Conservation (phyloP, 2,329 filamentous ascomycete species). For the Stachybotrys chartarum region DNA sequence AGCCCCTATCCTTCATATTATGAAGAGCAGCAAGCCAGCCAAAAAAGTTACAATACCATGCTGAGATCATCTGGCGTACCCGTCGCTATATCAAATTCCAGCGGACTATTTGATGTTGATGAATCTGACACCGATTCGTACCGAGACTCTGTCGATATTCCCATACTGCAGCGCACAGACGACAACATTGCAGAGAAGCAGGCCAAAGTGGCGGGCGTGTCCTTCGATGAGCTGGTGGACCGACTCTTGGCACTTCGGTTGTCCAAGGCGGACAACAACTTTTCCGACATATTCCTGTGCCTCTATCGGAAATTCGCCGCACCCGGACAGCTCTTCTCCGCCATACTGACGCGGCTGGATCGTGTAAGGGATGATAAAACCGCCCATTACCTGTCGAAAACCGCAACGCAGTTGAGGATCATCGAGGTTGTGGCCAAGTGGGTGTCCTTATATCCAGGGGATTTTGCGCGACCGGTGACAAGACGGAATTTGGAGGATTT, state of each 20-base stretch:
- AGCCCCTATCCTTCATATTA: not conserved
- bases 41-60: conserved; percentile 41
- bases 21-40: conserved; percentile 2
- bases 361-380: conserved; percentile 58
- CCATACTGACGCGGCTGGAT: conserved; percentile 72
- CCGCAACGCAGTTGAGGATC: conserved; percentile 73
- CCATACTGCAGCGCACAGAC: conserved; percentile 59
- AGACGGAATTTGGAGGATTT: conserved; percentile 68
- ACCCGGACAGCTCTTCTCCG: conserved; percentile 68
- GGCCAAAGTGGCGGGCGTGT: conserved; percentile 43
- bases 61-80: conserved; percentile 45
- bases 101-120: conserved; percentile 54
- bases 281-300: conserved; percentile 81
- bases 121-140: conserved; percentile 64
- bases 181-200: conserved; percentile 49
- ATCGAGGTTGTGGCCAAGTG: conserved; percentile 81
- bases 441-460: conserved; percentile 84
- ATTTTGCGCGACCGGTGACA: conserved; percentile 77
- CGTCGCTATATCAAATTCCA: conserved; percentile 35
- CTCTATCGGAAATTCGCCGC: conserved; percentile 91
- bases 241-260: conserved; percentile 76
- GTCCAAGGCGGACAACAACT: conserved; percentile 84
- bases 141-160: conserved; percentile 59
- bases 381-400: conserved; percentile 66
- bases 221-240: conserved; percentile 72